Evolutionary conservation across 805 yeast genomes (phyloP).

Genomic region (Kodamaea fukazawae): DNA sequence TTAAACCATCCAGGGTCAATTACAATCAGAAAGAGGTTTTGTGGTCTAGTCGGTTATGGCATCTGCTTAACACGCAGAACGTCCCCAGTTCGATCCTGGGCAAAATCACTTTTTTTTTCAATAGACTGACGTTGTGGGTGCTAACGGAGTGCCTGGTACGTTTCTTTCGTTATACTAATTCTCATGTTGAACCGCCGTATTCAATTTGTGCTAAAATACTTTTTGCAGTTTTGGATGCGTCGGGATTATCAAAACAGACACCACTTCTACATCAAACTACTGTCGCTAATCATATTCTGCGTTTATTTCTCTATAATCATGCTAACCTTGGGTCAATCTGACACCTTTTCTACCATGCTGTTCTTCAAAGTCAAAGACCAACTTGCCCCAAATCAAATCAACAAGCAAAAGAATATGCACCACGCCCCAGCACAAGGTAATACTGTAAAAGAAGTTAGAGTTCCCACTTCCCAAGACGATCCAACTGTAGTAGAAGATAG

Average conservation of each 20-base stretch:
- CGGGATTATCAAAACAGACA: no score
- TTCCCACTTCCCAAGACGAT: conserved; percentile 91
- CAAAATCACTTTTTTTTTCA: conserved; percentile 69
- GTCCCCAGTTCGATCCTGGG: conserved; percentile 99
- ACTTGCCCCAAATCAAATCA: conserved; percentile 80
- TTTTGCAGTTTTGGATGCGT: no score
- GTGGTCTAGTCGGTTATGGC: conserved; percentile 99
- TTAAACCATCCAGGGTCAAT: no score
- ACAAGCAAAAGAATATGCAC: conserved; percentile 66
- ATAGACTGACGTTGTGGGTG: no score
- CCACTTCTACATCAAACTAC: no score
- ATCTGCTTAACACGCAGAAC: conserved; percentile 99
- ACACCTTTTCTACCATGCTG: conserved; percentile 27
- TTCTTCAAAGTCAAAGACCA: conserved; percentile 59
- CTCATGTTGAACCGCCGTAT: no score
- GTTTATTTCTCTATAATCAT: conserved; percentile 1
- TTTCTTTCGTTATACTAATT: no score
- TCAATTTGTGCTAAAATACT: no score
- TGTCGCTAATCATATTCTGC: no score
- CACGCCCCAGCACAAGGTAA: conserved; percentile 74
- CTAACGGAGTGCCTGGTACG: no score
- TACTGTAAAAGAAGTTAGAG: conserved; percentile 93
- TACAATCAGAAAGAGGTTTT: conserved; percentile 56
- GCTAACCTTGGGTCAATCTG: conserved; percentile 49
- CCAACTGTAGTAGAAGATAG: conserved; percentile 93